Percentiles rank a stretch among this genome's conserved stretches.
These are phyloP conservation scores for Hypoxylon sp. DNA, from an alignment of 2,329 filamentous ascomycete genomes.

Conservation along the genomic window DNA sequence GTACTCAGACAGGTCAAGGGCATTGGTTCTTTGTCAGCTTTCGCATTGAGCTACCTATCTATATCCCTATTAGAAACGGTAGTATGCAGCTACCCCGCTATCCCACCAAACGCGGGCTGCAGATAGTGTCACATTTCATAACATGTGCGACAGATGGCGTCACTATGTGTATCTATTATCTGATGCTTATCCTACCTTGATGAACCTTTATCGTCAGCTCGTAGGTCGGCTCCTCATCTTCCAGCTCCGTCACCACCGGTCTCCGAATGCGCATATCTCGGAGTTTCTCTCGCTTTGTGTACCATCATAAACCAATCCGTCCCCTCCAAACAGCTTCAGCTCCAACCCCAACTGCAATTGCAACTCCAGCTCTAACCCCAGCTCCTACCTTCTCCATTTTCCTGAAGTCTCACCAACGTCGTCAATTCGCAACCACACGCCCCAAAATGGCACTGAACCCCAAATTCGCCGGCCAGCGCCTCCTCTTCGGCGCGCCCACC, in stretches of 20 bases:
- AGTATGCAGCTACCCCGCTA: conserved; percentile 13
- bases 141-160: conserved; percentile 24
- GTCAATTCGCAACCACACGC: conserved; percentile 28
- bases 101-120: conserved; percentile 1
- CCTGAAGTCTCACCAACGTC: neutral
- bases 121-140: conserved; percentile 21
- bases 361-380: neutral
- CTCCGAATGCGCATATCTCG: conserved; percentile 41
- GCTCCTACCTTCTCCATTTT: neutral
- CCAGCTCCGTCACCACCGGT: conserved; percentile 29
- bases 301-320: conserved; percentile 17
- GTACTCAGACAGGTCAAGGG: neutral
- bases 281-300: conserved; percentile 38
- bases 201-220: neutral
- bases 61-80: neutral
- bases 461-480: conserved; percentile 81
- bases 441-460: conserved; percentile 79
- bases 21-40: neutral
- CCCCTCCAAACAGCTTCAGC: conserved; percentile 3
- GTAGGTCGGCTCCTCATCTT: conserved; percentile 5
- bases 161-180: conserved; percentile 26
- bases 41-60: neutral
- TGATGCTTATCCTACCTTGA: conserved; percentile 18
- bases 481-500: conserved; percentile 63
- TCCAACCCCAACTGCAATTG: neutral